Conservation (phyloP, 1,284 basidiomycete species). For the Microbotryomycetes sp. region DNA sequence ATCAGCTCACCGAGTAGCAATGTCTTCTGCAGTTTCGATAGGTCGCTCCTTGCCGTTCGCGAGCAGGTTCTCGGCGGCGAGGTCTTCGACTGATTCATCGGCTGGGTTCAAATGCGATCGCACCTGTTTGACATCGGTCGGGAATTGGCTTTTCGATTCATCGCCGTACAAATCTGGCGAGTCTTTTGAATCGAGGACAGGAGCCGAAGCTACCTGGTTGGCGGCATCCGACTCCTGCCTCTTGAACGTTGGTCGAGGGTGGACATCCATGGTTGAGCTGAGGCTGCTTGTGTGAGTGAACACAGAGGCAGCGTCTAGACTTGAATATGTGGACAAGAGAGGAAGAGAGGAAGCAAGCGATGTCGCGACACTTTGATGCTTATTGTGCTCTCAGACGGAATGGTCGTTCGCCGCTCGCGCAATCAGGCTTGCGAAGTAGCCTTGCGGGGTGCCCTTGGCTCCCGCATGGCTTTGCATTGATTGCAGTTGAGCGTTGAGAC, state of each 20-base stretch:
- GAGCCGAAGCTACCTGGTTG: not conserved
- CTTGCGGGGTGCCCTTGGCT: not conserved
- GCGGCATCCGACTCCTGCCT: not conserved
- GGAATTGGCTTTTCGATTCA: not conserved
- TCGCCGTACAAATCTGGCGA: not conserved
- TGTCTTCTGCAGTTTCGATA: constrained; percentile 30
- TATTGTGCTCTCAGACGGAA: not conserved
- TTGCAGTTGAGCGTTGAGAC: no score
- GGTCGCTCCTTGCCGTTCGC: constrained; percentile 3
- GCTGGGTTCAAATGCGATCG: not conserved
- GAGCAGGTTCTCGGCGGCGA: constrained; percentile 1
- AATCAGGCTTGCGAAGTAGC: not conserved
- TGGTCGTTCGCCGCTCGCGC: not conserved
- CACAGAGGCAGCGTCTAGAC: no score
- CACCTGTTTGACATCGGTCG: not conserved
- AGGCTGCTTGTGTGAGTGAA: no score
- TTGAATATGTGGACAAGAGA: not conserved
- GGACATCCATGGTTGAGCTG: no score
- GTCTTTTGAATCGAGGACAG: not conserved
- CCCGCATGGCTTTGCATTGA: no score
- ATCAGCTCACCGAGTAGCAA: constrained; percentile 16
- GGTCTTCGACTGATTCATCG: constrained; percentile 1
- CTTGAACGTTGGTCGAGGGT: not conserved
- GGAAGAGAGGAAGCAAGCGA: not conserved
- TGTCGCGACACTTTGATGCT: not conserved